Conservation (phyloP, 306 rosid species). For the Cucurbita argyrosperma region DNA sequence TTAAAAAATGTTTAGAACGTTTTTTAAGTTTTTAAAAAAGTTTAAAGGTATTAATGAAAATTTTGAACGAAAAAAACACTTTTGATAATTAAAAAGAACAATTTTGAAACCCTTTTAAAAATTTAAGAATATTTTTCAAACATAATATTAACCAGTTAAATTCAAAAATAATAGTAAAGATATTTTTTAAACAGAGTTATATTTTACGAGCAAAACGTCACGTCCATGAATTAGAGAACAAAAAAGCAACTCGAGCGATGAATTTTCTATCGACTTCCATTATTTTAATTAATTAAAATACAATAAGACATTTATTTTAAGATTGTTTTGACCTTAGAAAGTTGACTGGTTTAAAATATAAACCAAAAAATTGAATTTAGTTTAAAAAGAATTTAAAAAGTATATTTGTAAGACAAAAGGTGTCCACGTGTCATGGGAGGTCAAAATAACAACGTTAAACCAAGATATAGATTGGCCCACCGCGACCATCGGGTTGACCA, state of each 20-base stretch:
- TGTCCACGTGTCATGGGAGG: not conserved
- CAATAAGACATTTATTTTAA: not conserved
- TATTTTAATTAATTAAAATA: too few relatives aligned
- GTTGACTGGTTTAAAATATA: not conserved
- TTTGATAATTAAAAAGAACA: too few relatives aligned
- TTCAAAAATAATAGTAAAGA: too few relatives aligned
- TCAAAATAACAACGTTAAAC: not conserved
- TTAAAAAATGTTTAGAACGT: too few relatives aligned
- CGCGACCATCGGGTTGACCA: constrained; percentile 13
- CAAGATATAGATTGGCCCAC: constrained; percentile 6
- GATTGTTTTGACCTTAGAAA: not conserved
- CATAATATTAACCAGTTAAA: too few relatives aligned
- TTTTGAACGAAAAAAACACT: too few relatives aligned
- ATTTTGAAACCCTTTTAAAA: too few relatives aligned
- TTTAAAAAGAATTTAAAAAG: not conserved
- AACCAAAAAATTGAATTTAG: not conserved
- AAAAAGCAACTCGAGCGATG: not conserved
- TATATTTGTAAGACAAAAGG: not conserved
- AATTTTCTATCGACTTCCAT: too few relatives aligned
- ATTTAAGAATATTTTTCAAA: too few relatives aligned
- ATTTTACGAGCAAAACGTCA: not conserved
- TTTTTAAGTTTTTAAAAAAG: too few relatives aligned
- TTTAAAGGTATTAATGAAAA: too few relatives aligned
- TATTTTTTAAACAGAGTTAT: too few relatives aligned
- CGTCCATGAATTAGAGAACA: not conserved